Percentiles rank a stretch among this genome's conserved stretches.
Evolutionary conservation across 2,329 filamentous ascomycete genomes (phyloP).

Genomic region (Metarhizium rileyi): DNA sequence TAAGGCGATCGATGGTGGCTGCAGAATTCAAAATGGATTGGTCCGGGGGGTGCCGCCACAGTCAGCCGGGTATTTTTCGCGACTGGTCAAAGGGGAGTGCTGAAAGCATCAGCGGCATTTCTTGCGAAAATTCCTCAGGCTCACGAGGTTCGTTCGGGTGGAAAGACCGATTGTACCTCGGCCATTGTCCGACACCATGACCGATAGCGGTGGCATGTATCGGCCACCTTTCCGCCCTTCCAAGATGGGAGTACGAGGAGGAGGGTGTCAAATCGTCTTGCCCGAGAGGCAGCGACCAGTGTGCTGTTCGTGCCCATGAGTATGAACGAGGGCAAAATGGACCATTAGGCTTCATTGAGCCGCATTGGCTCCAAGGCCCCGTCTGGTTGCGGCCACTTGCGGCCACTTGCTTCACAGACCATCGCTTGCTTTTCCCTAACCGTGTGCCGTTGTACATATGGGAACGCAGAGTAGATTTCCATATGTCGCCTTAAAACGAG

Average conservation of each 20-base stretch:
- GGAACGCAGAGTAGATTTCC: background rate
- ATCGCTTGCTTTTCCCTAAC: constrained; percentile 1
- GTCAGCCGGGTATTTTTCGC: background rate
- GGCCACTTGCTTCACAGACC: background rate
- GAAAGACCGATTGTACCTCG: background rate
- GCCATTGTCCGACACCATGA: background rate
- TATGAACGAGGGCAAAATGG: background rate
- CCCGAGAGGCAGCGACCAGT: background rate
- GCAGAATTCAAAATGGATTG: background rate
- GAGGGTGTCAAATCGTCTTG: background rate
- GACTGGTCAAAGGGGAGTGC: background rate
- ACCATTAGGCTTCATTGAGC: background rate
- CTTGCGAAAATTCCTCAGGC: background rate
- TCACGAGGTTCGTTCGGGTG: background rate
- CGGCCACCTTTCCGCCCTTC: background rate
- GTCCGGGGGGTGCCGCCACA: background rate
- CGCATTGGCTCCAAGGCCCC: background rate
- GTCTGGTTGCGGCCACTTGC: no score
- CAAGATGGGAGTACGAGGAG: background rate
- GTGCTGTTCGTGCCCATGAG: no score
- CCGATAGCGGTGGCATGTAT: background rate
- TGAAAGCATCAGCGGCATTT: background rate
- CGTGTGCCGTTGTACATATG: background rate
- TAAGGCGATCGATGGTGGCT: background rate
- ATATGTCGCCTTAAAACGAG: background rate